These are phyloP conservation scores for Aspergillus pseudoviridinutans DNA, from an alignment of 2,329 filamentous ascomycete genomes.

Conservation along the genomic window DNA sequence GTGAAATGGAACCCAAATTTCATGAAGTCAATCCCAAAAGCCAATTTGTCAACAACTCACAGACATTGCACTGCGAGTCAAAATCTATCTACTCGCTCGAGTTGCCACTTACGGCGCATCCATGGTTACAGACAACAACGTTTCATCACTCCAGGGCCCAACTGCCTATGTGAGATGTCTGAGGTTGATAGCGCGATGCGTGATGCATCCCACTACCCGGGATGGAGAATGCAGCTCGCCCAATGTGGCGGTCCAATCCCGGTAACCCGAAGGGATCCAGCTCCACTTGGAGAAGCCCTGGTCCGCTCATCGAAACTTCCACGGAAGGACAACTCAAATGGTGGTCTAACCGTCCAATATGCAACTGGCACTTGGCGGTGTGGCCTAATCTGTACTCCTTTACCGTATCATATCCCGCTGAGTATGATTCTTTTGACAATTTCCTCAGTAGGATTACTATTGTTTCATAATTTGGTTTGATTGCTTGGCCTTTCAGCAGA, in stretches of 20 bases:
- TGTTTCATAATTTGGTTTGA: not conserved
- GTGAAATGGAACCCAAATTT: not conserved
- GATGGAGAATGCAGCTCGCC: constrained; percentile 15
- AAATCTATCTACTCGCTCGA: constrained; percentile 2
- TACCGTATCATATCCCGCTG: not conserved
- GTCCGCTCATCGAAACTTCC: constrained; percentile 25
- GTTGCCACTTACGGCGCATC: constrained; percentile 9
- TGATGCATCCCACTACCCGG: constrained; percentile 1
- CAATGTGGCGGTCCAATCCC: constrained; percentile 25
- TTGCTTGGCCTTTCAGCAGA: not conserved
- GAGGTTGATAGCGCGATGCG: not conserved
- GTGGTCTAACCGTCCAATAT: not conserved
- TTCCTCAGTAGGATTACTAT: not conserved
- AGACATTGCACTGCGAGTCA: not conserved
- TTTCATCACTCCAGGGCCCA: not conserved
- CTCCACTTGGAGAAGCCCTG: constrained; percentile 18
- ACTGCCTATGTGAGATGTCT: not conserved
- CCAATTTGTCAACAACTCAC: not conserved
- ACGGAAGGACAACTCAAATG: constrained; percentile 8
- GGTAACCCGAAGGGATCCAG: constrained; percentile 4
- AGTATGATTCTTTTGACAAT: not conserved
- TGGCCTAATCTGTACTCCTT: not conserved
- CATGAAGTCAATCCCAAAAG: not conserved
- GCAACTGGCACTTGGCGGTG: not conserved
- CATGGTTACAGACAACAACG: not conserved